phyloP scores from a whole-genome alignment of 2,329 filamentous ascomycete species.

The Neofusicoccum laricinum region DNA sequence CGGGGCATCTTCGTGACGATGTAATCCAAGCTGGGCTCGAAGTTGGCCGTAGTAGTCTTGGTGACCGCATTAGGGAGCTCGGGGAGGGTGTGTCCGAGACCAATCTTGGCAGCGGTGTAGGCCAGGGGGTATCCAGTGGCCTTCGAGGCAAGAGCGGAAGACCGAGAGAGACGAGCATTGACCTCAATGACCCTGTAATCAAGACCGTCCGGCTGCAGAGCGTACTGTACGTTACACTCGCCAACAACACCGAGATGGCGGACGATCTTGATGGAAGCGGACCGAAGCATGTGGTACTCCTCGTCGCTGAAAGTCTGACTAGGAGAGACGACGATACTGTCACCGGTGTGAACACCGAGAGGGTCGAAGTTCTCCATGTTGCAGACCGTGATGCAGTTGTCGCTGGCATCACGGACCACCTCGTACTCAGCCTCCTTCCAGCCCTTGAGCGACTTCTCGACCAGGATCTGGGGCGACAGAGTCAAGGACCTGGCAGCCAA shows the following conservation, averaged over 20 bases:
- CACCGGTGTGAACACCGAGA: slow-evolving; percentile 94
- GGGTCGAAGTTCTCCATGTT: slow-evolving; percentile 99
- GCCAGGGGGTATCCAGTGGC: slow-evolving; percentile 96
- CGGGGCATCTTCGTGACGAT: slow-evolving; percentile 98
- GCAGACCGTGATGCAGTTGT: slow-evolving; percentile 99
- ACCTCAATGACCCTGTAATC: slow-evolving; percentile 99
- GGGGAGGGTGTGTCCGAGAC: slow-evolving; percentile 89
- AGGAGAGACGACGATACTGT: slow-evolving; percentile 96
- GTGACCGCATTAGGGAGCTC: slow-evolving; percentile 97
- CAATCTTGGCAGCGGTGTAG: slow-evolving; percentile 97
- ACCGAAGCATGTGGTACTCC: slow-evolving; percentile 99
- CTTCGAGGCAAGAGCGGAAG: slow-evolving; percentile 94
- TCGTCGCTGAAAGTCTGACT: slow-evolving; percentile 96
- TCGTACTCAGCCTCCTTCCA: slow-evolving; percentile 99
- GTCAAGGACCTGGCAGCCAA: slow-evolving; percentile 90
- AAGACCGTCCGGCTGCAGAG: slow-evolving; percentile 90
- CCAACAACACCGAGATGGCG: slow-evolving; percentile 95
- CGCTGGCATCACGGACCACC: slow-evolving; percentile 91
- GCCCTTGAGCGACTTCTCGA: slow-evolving; percentile 97
- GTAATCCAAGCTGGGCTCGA: slow-evolving; percentile 95
- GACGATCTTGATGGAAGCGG: slow-evolving; percentile 96
- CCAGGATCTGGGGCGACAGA: slow-evolving; percentile 90
- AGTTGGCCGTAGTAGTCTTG: slow-evolving; percentile 98
- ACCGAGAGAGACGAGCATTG: slow-evolving; percentile 96
- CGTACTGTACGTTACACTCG: slow-evolving; percentile 98